phyloP scores from a whole-genome alignment of 805 yeast species.

The Cyberlindnera xishuangbannaensis region DNA sequence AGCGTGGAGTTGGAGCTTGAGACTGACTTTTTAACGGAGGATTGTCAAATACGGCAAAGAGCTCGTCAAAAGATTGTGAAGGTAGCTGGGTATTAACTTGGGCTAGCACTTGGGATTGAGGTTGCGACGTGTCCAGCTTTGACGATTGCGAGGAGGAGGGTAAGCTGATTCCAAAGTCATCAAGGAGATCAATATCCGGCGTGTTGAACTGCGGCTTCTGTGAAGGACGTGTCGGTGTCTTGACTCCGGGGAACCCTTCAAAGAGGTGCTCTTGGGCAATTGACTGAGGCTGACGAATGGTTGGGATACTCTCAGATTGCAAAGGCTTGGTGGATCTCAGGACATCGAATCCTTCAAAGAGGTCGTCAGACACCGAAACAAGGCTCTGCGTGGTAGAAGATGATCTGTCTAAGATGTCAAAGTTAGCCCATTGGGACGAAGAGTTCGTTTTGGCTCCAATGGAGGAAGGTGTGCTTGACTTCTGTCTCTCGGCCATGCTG shows the following conservation, averaged over 20 bases:
- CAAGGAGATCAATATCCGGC: conserved; percentile 11
- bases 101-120: background rate
- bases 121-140: background rate
- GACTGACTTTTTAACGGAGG: conserved; percentile 9
- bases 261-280: conserved; percentile 12
- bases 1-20: conserved; percentile 2
- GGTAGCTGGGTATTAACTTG: too few species aligned
- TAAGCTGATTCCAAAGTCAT: conserved; percentile 13
- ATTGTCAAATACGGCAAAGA: conserved; percentile 28
- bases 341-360: background rate
- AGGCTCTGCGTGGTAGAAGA: background rate
- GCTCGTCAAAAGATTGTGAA: conserved; percentile 22
- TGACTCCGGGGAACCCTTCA: conserved; percentile 16
- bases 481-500: conserved; percentile 31
- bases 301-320: background rate
- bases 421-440: conserved; percentile 28
- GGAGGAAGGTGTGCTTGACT: conserved; percentile 3
- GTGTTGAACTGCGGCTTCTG: background rate
- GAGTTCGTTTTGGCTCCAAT: background rate
- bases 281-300: conserved; percentile 2
- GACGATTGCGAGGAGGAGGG: background rate
- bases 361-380: background rate
- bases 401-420: conserved; percentile 30
- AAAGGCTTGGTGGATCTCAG: conserved; percentile 3
- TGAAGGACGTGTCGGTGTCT: conserved; percentile 1